Evolutionary conservation across 2,329 filamentous ascomycete species (phyloP), one percentile per base, ranked within the genome.

Genomic region (Hymenoscyphus salicellus): DNA sequence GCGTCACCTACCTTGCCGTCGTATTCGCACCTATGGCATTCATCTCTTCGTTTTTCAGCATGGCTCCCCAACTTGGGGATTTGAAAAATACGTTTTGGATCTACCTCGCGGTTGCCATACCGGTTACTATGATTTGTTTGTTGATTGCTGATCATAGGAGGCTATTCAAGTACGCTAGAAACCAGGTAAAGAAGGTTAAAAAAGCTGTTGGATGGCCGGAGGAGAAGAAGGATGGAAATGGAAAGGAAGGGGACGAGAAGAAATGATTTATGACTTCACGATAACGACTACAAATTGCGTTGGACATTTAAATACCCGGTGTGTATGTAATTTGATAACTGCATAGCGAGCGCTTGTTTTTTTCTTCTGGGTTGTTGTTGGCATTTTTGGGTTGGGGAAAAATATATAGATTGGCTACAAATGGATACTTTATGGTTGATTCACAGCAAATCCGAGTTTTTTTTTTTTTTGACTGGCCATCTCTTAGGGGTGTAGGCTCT

Each of bases 1-100:
- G 61, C 2, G 55, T 63, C 20, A 63, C 61, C 20, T 63, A 59
- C 41, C 55, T 63, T 5, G 61, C 61, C 16, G 41, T 59, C 16
- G 7, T 63, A 8, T 63, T 63, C 43, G 56, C 56, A 2, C 61
- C 61, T 30, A 58, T 63, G 55, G 56, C 55, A 2, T 63, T 63
- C 30, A 41, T 63, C 2, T 58, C 61, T 16, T 59, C 55, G 11
- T 59, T 63, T 30, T 63, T 63, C 28, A 58, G 55, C 30, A 63
- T 63, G 61, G 4, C 38, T 6, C 17, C 61, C 8, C 30, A 63
- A 28, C 26, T 63, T 10, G 26, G 11, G 6, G 7, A 16, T 16
- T 32, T 63, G 11, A 55, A 49, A 20, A 5, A 55, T 2, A 63
- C 61, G 4, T 26, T 63, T n/a, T 59, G 56, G 61, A 52, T 52